A percentile compares a stretch with the other conserved stretches of the same genome.
These are phyloP conservation scores for Toxoplasma gondii DNA, from an alignment of 169 alveolate genomes.

Conservation along the genomic window DNA sequence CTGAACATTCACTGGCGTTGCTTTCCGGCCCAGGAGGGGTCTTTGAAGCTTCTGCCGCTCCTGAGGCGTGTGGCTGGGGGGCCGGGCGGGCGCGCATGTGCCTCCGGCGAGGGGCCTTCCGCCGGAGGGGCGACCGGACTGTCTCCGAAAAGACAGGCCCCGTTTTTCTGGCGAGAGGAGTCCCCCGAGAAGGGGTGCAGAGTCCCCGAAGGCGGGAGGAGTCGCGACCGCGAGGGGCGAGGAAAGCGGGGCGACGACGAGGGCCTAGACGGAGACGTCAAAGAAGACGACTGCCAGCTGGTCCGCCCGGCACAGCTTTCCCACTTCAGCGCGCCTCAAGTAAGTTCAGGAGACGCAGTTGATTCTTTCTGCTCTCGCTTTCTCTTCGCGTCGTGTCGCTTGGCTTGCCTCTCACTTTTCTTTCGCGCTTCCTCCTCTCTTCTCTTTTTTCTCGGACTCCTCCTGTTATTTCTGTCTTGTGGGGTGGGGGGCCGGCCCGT, in stretches of 20 bases:
- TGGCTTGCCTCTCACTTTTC: neutral
- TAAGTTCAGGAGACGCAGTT: neutral
- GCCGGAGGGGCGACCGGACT: neutral
- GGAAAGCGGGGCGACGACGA: neutral
- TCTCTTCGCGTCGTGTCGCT: neutral
- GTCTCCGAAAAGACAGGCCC: neutral
- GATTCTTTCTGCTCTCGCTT: neutral
- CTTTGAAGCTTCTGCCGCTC: slow-evolving; percentile 13
- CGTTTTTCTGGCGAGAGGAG: neutral
- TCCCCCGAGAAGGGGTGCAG: neutral
- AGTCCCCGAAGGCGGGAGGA: neutral
- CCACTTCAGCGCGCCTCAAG: slow-evolving; percentile 43
- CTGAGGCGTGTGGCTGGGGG: slow-evolving; percentile 23
- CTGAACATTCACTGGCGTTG: slow-evolving; percentile 32
- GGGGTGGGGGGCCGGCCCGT: too few relatives aligned
- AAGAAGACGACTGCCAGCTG: neutral
- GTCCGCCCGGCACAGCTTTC: slow-evolving; percentile 35
- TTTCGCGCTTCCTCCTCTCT: too few relatives aligned
- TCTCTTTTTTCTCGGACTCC: neutral
- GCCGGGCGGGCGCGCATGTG: neutral
- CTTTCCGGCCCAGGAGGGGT: slow-evolving; percentile 43
- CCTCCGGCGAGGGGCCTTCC: neutral
- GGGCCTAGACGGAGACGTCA: neutral
- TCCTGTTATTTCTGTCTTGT: neutral
- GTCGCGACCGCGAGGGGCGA: neutral